A percentile compares a stretch with the other conserved stretches of the same genome.
Conservation (phyloP, 495 filamentous ascomycete species). For the Neurospora sp. region DNA sequence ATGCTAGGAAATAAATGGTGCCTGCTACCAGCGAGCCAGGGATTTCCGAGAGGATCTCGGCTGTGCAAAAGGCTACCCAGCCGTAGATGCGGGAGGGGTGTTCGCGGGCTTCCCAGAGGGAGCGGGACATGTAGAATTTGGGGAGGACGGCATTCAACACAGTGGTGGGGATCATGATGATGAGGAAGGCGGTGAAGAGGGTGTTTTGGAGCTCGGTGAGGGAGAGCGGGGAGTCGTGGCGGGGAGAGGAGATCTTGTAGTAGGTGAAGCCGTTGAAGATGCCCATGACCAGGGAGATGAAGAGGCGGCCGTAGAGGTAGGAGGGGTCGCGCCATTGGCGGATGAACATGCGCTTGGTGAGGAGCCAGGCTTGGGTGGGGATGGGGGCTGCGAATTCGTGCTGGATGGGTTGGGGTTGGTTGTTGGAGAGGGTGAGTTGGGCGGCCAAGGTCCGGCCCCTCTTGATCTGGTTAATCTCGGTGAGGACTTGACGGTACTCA, state of each 20-base stretch:
- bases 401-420: slow-evolving; percentile 5
- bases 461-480: slow-evolving; percentile 63
- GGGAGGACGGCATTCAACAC: slow-evolving; percentile 67
- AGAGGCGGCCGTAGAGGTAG: slow-evolving; percentile 60
- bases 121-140: slow-evolving; percentile 70
- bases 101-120: slow-evolving; percentile 68
- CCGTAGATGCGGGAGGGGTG: slow-evolving; percentile 69
- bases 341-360: slow-evolving; percentile 56
- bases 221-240: background rate
- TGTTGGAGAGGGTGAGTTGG: slow-evolving; percentile 31
- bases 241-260: slow-evolving; percentile 43
- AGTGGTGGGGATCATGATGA: slow-evolving; percentile 64
- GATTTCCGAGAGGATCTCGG: slow-evolving; percentile 67
- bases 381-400: slow-evolving; percentile 30
- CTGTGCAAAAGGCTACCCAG: slow-evolving; percentile 75
- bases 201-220: slow-evolving; percentile 67
- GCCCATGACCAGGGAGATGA: slow-evolving; percentile 43
- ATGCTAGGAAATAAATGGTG: slow-evolving; percentile 62
- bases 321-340: slow-evolving; percentile 71
- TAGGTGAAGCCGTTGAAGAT: slow-evolving; percentile 87
- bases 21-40: slow-evolving; percentile 55
- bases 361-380: slow-evolving; percentile 32
- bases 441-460: slow-evolving; percentile 8
- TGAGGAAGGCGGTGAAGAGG: slow-evolving; percentile 69
- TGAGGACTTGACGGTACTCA: slow-evolving; percentile 53